phyloP scores from a whole-genome alignment of 2,329 filamentous ascomycete genomes.

The Talaromyces sp. region DNA sequence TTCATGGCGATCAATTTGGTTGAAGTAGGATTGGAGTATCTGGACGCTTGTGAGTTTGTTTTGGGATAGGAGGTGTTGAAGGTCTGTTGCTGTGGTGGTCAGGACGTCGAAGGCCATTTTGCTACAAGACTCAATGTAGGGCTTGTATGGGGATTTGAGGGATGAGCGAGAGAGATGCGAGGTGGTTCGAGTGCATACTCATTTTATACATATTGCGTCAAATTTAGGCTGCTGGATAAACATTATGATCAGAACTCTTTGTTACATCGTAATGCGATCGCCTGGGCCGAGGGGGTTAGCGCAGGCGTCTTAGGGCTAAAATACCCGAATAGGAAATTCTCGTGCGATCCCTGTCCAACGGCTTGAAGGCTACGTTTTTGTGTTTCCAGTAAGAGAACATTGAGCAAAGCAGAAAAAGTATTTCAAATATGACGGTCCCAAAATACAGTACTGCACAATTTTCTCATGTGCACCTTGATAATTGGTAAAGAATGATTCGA shows the following conservation, averaged over 20 bases:
- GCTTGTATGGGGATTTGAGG: too few species aligned
- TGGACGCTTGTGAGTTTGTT: conserved; percentile 10
- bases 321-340: neutral
- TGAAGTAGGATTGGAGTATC: conserved; percentile 7
- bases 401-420: too few species aligned
- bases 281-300: neutral
- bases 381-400: neutral
- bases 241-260: neutral
- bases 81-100: neutral
- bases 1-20: conserved; percentile 18
- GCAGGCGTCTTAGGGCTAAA: neutral
- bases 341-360: neutral
- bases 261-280: neutral
- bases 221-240: neutral
- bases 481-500: too few species aligned
- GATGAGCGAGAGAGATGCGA: too few species aligned
- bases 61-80: neutral
- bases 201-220: neutral
- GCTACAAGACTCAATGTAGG: too few species aligned
- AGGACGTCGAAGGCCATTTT: conserved; percentile 12
- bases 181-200: neutral
- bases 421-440: too few species aligned
- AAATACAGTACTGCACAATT: too few species aligned
- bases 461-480: too few species aligned
- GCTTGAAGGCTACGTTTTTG: neutral